These are phyloP conservation scores for Hyphodiscus hymeniophilus DNA, from an alignment of 495 filamentous ascomycete genomes.

Conservation along the genomic window DNA sequence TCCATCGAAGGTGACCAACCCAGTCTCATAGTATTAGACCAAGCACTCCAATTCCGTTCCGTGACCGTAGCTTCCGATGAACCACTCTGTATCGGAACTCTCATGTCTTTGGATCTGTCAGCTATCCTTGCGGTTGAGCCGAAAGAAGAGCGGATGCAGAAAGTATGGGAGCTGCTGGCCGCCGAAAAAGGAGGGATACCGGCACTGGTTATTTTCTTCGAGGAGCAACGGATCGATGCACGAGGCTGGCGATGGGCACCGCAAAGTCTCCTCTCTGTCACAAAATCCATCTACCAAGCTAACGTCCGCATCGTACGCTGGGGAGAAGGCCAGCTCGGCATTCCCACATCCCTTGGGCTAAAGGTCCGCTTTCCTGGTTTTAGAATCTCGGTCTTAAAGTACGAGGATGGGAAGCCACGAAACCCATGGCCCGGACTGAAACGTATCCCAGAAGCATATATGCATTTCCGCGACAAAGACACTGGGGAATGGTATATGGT, in stretches of 20 bases:
- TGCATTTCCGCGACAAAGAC: neutral
- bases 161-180: slow-evolving; percentile 19
- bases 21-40: slow-evolving; percentile 6
- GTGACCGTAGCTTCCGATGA: slow-evolving; percentile 28
- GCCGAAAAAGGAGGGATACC: slow-evolving; percentile 15
- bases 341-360: slow-evolving; percentile 4
- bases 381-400: neutral
- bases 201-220: slow-evolving; percentile 17
- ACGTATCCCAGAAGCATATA: slow-evolving; percentile 1
- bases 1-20: neutral
- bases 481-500: slow-evolving; percentile 2
- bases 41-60: slow-evolving; percentile 22
- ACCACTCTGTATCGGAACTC: slow-evolving; percentile 27
- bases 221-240: slow-evolving; percentile 11
- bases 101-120: slow-evolving; percentile 18
- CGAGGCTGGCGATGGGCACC: slow-evolving; percentile 22
- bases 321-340: neutral
- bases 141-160: slow-evolving; percentile 16
- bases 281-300: neutral
- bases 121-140: slow-evolving; percentile 11
- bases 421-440: slow-evolving; percentile 3
- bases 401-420: slow-evolving; percentile 2
- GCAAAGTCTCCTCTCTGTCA: neutral
- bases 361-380: slow-evolving; percentile 4
- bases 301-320: neutral